Evolutionary conservation across 2,329 filamentous ascomycete species (phyloP).

Genomic region (Microcera coccophila): DNA sequence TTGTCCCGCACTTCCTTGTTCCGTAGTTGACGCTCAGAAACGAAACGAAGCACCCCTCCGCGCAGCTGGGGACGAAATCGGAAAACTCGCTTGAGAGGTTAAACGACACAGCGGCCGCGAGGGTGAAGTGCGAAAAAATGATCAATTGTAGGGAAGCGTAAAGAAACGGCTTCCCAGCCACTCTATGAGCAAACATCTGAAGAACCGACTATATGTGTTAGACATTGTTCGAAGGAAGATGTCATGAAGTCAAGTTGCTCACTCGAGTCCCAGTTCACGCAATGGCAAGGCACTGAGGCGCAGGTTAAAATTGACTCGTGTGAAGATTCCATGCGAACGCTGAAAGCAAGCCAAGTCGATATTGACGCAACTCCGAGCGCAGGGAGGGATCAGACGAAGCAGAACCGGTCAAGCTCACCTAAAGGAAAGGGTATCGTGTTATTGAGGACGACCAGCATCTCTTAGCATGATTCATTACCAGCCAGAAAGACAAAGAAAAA

Average conservation of each 20-base stretch:
- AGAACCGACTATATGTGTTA: conserved; percentile 4
- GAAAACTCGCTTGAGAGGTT: conserved; percentile 38
- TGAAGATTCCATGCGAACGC: too few relatives aligned
- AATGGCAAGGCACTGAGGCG: too few relatives aligned
- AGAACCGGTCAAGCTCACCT: conserved; percentile 17
- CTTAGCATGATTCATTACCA: conserved; percentile 28
- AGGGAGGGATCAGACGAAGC: not conserved
- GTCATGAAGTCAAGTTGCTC: too few relatives aligned
- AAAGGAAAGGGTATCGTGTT: conserved; percentile 23
- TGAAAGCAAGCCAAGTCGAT: too few relatives aligned
- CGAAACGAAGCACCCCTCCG: conserved; percentile 55
- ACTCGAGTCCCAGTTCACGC: too few relatives aligned
- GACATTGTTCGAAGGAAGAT: conserved; percentile 1
- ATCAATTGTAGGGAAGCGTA: conserved; percentile 32
- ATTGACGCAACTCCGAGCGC: not conserved
- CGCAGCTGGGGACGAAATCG: conserved; percentile 54
- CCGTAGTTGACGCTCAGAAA: conserved; percentile 62
- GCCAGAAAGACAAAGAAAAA: conserved; percentile 19
- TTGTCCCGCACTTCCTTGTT: conserved; percentile 43
- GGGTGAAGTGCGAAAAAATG: conserved; percentile 24
- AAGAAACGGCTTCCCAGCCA: conserved; percentile 36
- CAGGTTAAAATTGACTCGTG: too few relatives aligned
- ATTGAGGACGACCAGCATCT: conserved; percentile 36
- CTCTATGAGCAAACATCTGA: conserved; percentile 43
- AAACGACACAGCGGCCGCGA: conserved; percentile 26